These are phyloP conservation scores for Lepidium aucheri DNA, from an alignment of 345 rosid genomes.

Conservation along the genomic window DNA sequence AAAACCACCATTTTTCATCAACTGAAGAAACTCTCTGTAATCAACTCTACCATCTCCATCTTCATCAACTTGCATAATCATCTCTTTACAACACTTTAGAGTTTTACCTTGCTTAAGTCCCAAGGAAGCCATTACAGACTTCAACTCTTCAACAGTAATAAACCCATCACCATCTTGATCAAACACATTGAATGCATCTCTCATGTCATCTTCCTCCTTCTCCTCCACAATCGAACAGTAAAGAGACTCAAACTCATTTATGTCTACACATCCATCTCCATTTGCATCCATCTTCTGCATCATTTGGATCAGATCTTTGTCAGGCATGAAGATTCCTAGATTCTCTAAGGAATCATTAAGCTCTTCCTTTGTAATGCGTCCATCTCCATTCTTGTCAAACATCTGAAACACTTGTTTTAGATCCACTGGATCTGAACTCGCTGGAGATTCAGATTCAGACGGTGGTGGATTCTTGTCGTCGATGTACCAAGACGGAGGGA, in stretches of 20 bases:
- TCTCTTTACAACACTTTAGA: conserved; percentile 23
- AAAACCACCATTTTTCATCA: conserved; percentile 28
- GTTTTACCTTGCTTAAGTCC: conserved; percentile 32
- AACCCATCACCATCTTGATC: conserved; percentile 35
- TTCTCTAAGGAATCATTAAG: conserved; percentile 28
- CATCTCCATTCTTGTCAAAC: conserved; percentile 31
- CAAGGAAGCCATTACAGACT: conserved; percentile 28
- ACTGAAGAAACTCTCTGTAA: conserved; percentile 29
- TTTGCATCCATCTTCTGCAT: conserved; percentile 28
- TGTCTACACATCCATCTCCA: conserved; percentile 32
- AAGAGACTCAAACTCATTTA: conserved; percentile 29
- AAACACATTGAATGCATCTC: conserved; percentile 31
- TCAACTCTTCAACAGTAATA: conserved; percentile 27
- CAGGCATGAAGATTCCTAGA: conserved; percentile 29
- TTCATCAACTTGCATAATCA: conserved; percentile 29
- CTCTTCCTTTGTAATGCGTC: conserved; percentile 28
- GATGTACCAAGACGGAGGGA: conserved; percentile 35
- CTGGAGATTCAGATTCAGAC: background rate
- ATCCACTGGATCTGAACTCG: conserved; percentile 18
- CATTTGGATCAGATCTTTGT: conserved; percentile 28
- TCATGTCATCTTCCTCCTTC: conserved; percentile 28
- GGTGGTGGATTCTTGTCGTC: conserved; percentile 14
- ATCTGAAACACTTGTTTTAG: conserved; percentile 27
- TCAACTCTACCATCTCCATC: conserved; percentile 35
- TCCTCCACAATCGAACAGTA: conserved; percentile 20